Base-by-base conservation (phyloP, 2,329 filamentous ascomycete genomes). In the Trichoderma atroviride region DNA sequence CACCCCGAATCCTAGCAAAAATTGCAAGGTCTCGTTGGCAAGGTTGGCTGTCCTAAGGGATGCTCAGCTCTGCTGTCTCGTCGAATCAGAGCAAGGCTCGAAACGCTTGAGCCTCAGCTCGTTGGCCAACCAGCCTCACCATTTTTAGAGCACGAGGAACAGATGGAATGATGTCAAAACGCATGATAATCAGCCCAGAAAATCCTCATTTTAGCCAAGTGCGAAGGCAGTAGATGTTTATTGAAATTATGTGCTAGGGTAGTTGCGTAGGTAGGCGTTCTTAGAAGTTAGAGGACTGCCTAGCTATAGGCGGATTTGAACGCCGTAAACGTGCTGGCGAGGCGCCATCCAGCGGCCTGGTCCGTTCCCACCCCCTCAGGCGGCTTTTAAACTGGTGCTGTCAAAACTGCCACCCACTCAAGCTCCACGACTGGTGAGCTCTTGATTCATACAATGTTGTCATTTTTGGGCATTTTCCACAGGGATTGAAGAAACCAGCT, bases 41-140 rank as follows among this genome's bases (percentile, higher is more conserved):
- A 22, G 27, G 19, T 7, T 24, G n/a, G 13, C 0, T 24, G 29
- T 16, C 13, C 14, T 66, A 16, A 52, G n/a, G 63, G 55, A 52
- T 67, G 63, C 29, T 67, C 63, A 67, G 63, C 63, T 63, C 13
- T 52, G 63, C 40, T 27, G 13, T 31, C 11, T 57, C 31, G 55
- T 59, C 63, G 63, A 67, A 67, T 67, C 63, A 67, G n/a, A 50
- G 10, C 4, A 22, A 11, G 14, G 53, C 56, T 14, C 13, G 63
- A 67, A 52, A 43, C 63, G 63, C 63, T 37, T 4, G 35, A 40
- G 13, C 56, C 56, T 59, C 57, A 59, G 57, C 35, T 59, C 35
- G 22, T 11, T 2, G 57, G 16, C 22, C 22, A 7, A 10, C 61
- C 61, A 62, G 16, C 57, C 57, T 43, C 57, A 22, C 60, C 29